Evolutionary conservation across 1,139 yeast species (phyloP).

Genomic region (Suzukiozyma palmioleophila): DNA sequence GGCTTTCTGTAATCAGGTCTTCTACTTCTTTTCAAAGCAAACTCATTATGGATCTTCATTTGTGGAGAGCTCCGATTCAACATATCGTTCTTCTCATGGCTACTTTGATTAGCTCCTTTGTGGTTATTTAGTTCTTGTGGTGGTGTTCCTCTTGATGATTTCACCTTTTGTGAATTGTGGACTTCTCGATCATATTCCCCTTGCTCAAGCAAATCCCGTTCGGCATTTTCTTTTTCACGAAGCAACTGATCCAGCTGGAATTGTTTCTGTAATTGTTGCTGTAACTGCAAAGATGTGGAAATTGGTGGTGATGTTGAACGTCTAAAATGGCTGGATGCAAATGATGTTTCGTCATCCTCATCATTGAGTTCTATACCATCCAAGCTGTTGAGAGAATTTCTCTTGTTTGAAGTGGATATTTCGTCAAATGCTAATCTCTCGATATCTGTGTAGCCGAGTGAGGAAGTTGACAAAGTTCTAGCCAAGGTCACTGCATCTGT

Average conservation of each 20-base stretch:
- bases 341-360: not conserved
- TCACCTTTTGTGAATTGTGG: conserved; percentile 5
- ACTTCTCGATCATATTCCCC: not conserved
- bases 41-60: conserved; percentile 16
- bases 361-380: conserved; percentile 1
- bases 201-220: conserved; percentile 5
- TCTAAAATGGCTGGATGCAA: not conserved
- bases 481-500: conserved; percentile 74
- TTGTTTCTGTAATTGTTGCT: conserved; percentile 14
- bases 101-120: conserved; percentile 3
- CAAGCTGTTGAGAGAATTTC: not conserved
- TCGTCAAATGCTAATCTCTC: conserved; percentile 46
- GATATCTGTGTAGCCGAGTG: conserved; percentile 53
- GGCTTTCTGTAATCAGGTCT: conserved; percentile 39
- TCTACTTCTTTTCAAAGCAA: conserved; percentile 38
- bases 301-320: conserved; percentile 6
- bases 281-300: conserved; percentile 11
- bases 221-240: conserved; percentile 8
- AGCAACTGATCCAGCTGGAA: conserved; percentile 10
- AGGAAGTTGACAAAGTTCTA: conserved; percentile 58
- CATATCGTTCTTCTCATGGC: conserved; percentile 7
- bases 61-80: conserved; percentile 4
- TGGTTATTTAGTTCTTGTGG: conserved; percentile 1
- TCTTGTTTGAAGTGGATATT: conserved; percentile 17
- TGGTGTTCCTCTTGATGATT: conserved; percentile 12